Evolutionary conservation across 2,329 filamentous ascomycete species (phyloP), one percentile per base, ranked within the genome.

Genomic region (Penicillium paneum): DNA sequence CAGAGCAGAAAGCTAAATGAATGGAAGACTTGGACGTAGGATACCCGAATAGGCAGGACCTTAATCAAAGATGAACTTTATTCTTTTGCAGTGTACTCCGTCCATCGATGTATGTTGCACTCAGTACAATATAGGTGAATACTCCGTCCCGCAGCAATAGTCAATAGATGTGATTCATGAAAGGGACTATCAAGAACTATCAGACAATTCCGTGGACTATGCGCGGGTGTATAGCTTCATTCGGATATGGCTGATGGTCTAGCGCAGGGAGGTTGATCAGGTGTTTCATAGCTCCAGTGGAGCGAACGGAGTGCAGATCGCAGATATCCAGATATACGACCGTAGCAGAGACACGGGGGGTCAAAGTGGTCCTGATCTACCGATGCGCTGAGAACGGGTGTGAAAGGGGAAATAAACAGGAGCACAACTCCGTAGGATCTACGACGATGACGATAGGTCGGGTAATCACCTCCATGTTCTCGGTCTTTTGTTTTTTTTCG

Each of bases 21-120:
- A 35, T 29, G 29, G 32, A 58, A 55, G 39, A 31, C 40, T 44
- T 31, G 35, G 48, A 36, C 24, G 26, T 21, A 41, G 28, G 17
- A 24, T 15, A 3, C 58, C 56, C 17, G n/a, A 57, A 52, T 57
- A 59, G 60, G 60, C 54, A 62, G 47, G 58, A 52, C 28, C 6
- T 21, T 41, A 60, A 56, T 56, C 35, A 31, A 19, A 28, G 8
- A 40, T 21, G 46, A 58, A 58, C 32, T 50, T 58, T 48, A 57
- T 44, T 45, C 40, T 17, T 34, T 10, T 26, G 12, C 31, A 39
- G 7, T 7, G 24, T 17, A 4, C 24, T 41, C 39, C 11, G 40
- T 38, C n/a, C 8, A 35, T 15, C 29, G 5, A 12, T 12, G 13
- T 32, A 7, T 13, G 12, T 5, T 6, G 12, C 17, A 28, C 3